Evolutionary conservation across 179 eudicot species (phyloP).

Genomic region (Sideroxylon spinosum): DNA sequence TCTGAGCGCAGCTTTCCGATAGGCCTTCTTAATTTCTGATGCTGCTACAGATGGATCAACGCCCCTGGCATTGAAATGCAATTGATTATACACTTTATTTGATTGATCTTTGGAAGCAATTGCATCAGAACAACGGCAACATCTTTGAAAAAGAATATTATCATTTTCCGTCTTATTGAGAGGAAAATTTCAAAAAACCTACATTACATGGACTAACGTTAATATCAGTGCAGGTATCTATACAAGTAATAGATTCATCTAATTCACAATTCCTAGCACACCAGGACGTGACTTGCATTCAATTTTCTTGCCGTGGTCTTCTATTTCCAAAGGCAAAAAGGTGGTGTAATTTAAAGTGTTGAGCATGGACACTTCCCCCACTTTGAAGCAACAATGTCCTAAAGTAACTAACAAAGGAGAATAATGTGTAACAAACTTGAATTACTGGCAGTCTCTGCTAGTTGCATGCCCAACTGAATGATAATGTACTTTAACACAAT

Average conservation of each 20-base stretch:
- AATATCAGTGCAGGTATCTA: background rate
- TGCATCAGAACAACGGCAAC: background rate
- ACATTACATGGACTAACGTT: background rate
- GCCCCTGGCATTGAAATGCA: slow-evolving; percentile 50
- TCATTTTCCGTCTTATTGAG: background rate
- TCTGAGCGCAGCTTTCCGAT: slow-evolving; percentile 89
- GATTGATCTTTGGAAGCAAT: background rate
- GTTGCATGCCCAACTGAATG: background rate
- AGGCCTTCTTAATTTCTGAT: slow-evolving; percentile 90
- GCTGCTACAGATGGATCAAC: slow-evolving; percentile 61
- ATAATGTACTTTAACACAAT: background rate
- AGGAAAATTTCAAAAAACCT: background rate
- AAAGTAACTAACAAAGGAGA: background rate
- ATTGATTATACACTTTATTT: slow-evolving; percentile 5
- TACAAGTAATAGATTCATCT: no score
- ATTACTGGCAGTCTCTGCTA: background rate
- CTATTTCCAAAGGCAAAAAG: background rate
- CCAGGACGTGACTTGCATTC: no score
- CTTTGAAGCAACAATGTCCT: background rate
- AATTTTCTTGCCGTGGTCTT: background rate
- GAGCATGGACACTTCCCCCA: background rate
- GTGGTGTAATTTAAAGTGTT: background rate
- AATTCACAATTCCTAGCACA: no score
- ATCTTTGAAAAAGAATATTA: background rate
- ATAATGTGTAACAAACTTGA: background rate